phyloP scores from a whole-genome alignment of 208 protist species.

The Crithidia brevicula region DNA sequence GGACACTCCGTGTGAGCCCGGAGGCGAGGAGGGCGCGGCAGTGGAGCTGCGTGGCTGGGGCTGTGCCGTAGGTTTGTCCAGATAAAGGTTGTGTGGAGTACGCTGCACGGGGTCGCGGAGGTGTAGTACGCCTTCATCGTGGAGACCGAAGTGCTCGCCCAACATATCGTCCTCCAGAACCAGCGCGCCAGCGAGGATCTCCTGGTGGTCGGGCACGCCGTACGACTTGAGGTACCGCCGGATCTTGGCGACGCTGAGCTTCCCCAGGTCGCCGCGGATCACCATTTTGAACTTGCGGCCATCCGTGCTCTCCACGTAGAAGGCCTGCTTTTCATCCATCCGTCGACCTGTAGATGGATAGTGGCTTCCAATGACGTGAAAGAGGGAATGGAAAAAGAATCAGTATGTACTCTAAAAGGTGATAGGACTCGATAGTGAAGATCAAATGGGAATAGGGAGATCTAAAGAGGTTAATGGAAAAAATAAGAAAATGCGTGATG shows the following conservation, averaged over 20 bases:
- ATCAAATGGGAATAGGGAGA: no score
- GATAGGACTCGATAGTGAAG: no score
- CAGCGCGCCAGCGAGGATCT: slow-evolving; percentile 46
- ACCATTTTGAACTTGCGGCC: slow-evolving; percentile 90
- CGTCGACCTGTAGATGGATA: background rate
- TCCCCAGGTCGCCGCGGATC: slow-evolving; percentile 74
- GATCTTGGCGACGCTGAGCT: slow-evolving; percentile 79
- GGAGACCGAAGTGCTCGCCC: slow-evolving; percentile 66
- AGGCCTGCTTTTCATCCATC: slow-evolving; percentile 60
- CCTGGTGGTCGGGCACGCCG: slow-evolving; percentile 57
- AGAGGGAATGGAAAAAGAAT: no score
- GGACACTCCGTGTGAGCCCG: background rate
- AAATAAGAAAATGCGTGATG: no score
- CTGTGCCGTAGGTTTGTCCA: background rate
- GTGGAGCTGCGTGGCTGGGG: no score
- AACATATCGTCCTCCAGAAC: slow-evolving; percentile 64
- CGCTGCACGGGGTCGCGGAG: slow-evolving; percentile 16
- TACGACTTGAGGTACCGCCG: slow-evolving; percentile 76
- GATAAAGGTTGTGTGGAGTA: background rate
- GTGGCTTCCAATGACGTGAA: no score
- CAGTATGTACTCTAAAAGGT: no score
- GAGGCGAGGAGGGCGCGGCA: background rate
- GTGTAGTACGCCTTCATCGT: slow-evolving; percentile 48
- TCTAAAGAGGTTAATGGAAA: no score
- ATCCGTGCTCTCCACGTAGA: slow-evolving; percentile 76